Base-by-base conservation (phyloP, 768 basidiomycete genomes). In the Piloderma croceum region DNA sequence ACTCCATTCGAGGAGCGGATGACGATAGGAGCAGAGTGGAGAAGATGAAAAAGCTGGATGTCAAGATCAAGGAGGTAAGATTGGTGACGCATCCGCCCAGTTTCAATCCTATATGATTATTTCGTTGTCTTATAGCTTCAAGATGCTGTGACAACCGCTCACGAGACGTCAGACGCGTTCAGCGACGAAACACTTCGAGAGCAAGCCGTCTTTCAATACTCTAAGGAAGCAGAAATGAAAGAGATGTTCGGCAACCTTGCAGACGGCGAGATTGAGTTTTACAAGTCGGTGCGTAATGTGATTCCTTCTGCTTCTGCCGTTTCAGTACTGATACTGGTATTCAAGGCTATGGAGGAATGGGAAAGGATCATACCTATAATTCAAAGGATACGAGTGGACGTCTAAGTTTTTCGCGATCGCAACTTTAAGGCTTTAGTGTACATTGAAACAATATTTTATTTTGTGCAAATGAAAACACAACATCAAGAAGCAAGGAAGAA, bases 161-260 rank as follows among this genome's bases (percentile, higher is more conserved):
- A 94, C 46, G 92, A 97, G 55, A 96, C 94, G 0, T 91, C 90
- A 1, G 90, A 92, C 51, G 90, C 91, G 4, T 99, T 99, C 63
- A 94, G 90, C 50, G 90, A 93, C 44, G 91, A 94, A 61, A 94
- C 92, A 11, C 64, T 98, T 19, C 75, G 83, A 35, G 96, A 99
- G 60, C 91, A 98, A 63, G 68, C 78, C 18, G 69, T 89, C 45
- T 98, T 98, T 67, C 90, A 96, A 57, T 73, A 79, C 45, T 79
- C 84, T 10, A 98, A 98, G 62, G 83, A 90, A 54, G 76, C 82
- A 36, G 96, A 99, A 67, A 96, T 98, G 94, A 96, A 94, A 64
- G 90, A 92, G 55, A 82, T 97, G 75, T 59, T 99, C 9, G 78
- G 77, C 15, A 81, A 83, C 45, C 77, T 96, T 46, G 91, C 91